A percentile compares a stretch with the other conserved stretches of the same genome.
Conservation (phyloP, 306 rosid genomes). For the Gastrolobium bilobum region DNA sequence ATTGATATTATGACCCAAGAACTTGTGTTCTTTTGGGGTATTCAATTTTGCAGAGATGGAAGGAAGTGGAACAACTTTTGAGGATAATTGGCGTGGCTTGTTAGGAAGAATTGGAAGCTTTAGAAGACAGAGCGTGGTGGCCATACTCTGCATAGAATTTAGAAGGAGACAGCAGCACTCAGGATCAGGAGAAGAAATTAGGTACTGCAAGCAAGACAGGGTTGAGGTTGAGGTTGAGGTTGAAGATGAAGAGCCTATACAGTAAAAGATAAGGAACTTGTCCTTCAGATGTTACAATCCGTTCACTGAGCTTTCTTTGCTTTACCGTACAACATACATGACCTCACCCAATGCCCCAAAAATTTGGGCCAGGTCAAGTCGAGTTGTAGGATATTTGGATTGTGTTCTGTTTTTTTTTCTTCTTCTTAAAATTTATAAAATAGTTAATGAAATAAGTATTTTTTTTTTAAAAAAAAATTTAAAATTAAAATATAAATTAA, state of each 20-base stretch:
- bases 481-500: too few relatives aligned
- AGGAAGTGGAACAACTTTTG: constrained; percentile 47
- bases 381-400: too few relatives aligned
- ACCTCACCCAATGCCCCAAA: too few relatives aligned
- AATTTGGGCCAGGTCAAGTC: too few relatives aligned
- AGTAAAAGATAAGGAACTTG: constrained; percentile 43
- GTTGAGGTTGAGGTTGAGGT: constrained; percentile 41
- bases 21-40: constrained; percentile 38
- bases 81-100: constrained; percentile 45
- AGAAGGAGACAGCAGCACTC: neutral
- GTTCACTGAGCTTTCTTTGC: neutral
- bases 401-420: too few relatives aligned
- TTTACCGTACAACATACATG: too few relatives aligned
- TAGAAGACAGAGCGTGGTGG: constrained; percentile 73
- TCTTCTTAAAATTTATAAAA: too few relatives aligned
- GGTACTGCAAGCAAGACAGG: neutral
- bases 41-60: constrained; percentile 51
- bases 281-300: constrained; percentile 3
- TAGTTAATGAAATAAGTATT: too few relatives aligned
- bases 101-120: constrained; percentile 59
- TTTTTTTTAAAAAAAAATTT: too few relatives aligned
- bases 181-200: neutral
- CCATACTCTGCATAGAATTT: constrained; percentile 57
- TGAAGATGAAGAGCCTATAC: constrained; percentile 3
- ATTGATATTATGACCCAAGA: constrained; percentile 41